Conservation (phyloP, 1,284 basidiomycete species). For the Fereydounia khargensis region DNA sequence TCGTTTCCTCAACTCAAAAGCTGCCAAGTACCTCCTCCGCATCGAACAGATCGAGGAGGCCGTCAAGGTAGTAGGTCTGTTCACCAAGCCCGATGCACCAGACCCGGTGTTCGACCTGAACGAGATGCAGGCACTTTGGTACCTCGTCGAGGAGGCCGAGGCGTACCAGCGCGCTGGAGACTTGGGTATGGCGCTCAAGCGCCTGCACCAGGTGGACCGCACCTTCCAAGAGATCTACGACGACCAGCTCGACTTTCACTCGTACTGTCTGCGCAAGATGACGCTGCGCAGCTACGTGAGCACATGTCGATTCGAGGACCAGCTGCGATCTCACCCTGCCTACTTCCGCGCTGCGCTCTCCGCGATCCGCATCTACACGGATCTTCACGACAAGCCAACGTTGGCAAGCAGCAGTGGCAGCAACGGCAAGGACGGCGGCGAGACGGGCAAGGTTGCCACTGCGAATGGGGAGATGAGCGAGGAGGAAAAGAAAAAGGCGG, state of each 20-base stretch:
- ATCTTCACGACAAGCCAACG: conserved; percentile 32
- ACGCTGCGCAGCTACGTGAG: conserved; percentile 80
- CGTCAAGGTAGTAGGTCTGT: conserved; percentile 39
- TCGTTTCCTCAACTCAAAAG: conserved; percentile 90
- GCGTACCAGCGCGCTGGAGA: conserved; percentile 69
- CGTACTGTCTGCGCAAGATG: conserved; percentile 86
- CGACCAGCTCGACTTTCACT: conserved; percentile 98
- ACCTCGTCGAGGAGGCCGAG: conserved; percentile 79
- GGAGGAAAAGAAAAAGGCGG: conserved; percentile 21
- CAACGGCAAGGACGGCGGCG: conserved; percentile 60
- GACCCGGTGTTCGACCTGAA: conserved; percentile 78
- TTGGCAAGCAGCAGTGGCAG: conserved; percentile 47
- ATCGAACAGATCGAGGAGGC: conserved; percentile 66
- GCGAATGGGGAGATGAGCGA: conserved; percentile 8
- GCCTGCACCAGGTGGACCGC: conserved; percentile 76
- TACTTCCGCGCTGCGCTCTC: conserved; percentile 75
- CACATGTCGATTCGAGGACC: conserved; percentile 79
- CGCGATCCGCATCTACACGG: conserved; percentile 71
- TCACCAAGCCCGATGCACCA: conserved; percentile 61
- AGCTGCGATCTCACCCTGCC: conserved; percentile 70
- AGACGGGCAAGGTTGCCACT: conserved; percentile 47
- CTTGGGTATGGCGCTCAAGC: conserved; percentile 80
- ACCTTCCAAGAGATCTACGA: conserved; percentile 86
- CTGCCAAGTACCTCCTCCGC: conserved; percentile 84
- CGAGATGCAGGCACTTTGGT: conserved; percentile 93